Evolutionary conservation across 306 rosid species (phyloP).

Genomic region (Acmispon strigosus): DNA sequence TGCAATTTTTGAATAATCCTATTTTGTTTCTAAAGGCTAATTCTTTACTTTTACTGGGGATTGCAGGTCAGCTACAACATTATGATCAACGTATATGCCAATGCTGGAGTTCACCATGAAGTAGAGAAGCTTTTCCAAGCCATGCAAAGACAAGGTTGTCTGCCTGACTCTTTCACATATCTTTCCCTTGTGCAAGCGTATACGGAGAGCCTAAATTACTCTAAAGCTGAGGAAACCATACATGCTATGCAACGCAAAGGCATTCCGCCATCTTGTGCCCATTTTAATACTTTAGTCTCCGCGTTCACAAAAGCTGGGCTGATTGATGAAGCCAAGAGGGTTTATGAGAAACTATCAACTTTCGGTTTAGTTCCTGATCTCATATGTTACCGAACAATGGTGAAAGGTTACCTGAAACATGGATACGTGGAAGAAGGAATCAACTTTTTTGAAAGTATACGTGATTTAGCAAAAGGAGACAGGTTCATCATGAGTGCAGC

Average conservation of each 20-base stretch:
- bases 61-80: conserved; percentile 86
- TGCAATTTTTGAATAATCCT: background rate
- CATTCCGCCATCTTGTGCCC: conserved; percentile 60
- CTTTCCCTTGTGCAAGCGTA: conserved; percentile 69
- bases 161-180: conserved; percentile 70
- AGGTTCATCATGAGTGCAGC: conserved; percentile 74
- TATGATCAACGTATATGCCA: conserved; percentile 76
- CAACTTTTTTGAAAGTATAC: conserved; percentile 47
- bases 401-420: conserved; percentile 67
- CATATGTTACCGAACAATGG: conserved; percentile 50
- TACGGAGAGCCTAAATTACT: conserved; percentile 47
- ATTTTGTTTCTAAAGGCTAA: conserved; percentile 4
- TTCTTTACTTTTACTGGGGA: conserved; percentile 19
- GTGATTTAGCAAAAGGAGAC: conserved; percentile 41
- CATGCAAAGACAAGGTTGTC: conserved; percentile 56
- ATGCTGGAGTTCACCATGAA: conserved; percentile 55
- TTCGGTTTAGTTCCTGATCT: conserved; percentile 62
- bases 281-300: conserved; percentile 55
- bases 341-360: conserved; percentile 40
- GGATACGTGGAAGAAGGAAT: conserved; percentile 64
- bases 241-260: conserved; percentile 54
- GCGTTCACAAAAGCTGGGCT: conserved; percentile 59
- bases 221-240: conserved; percentile 62
- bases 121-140: conserved; percentile 54
- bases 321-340: conserved; percentile 63